Evolutionary conservation across 768 basidiomycete genomes (phyloP).

Genomic region (Tylopilus sp.): DNA sequence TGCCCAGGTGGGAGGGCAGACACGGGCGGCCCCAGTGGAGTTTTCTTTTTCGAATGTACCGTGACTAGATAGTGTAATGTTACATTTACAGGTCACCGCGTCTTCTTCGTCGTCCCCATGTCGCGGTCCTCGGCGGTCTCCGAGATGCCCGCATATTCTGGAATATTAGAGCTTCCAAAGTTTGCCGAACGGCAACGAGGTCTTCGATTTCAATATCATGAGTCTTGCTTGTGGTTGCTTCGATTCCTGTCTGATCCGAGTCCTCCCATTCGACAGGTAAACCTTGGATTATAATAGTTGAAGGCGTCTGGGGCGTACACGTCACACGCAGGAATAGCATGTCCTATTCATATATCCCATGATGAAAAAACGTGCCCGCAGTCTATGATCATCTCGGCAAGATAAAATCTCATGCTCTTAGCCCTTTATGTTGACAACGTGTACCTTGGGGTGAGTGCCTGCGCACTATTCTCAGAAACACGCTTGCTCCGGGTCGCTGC

Average conservation of each 20-base stretch:
- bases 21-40: not conserved
- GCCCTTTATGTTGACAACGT: not conserved
- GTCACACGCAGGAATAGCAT: not conserved
- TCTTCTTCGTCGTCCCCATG: conserved; percentile 4
- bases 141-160: not conserved
- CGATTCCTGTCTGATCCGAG: no score
- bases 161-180: no score
- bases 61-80: not conserved
- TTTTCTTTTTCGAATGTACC: not conserved
- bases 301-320: not conserved
- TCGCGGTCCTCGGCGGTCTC: conserved; percentile 2
- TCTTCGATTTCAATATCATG: no score
- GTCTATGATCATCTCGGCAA: not conserved
- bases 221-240: no score
- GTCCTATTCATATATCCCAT: not conserved
- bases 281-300: not conserved
- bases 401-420: not conserved
- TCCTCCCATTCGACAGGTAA: not conserved
- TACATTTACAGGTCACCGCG: conserved; percentile 7
- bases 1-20: not conserved
- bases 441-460: not conserved
- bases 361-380: not conserved
- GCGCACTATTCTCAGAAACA: not conserved
- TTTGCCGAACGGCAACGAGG: no score
- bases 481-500: no score